Percentiles rank a stretch among this genome's conserved stretches.
These are phyloP conservation scores for Phytopythium vexans DNA, from an alignment of 352 stramenopile genomes.

Conservation along the genomic window DNA sequence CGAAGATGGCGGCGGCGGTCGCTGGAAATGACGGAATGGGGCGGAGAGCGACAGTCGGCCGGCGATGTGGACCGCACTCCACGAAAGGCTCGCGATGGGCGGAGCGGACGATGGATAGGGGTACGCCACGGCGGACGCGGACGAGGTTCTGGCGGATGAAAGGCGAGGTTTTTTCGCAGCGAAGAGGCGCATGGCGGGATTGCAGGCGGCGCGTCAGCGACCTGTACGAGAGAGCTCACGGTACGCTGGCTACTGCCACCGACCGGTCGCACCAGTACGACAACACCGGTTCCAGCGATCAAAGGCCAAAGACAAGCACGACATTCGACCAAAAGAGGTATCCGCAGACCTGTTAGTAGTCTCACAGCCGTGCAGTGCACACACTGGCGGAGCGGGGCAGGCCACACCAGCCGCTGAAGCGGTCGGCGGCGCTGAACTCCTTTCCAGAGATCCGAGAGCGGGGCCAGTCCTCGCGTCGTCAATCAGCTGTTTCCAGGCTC, in stretches of 20 bases:
- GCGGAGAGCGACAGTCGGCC: constrained; percentile 19
- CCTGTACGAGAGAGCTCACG: neutral
- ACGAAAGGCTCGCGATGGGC: constrained; percentile 13
- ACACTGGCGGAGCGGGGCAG: no score
- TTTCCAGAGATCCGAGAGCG: no score
- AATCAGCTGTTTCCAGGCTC: neutral
- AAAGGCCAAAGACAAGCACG: neutral
- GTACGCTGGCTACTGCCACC: constrained; percentile 5
- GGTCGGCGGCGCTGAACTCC: no score
- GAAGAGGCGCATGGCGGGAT: constrained; percentile 6
- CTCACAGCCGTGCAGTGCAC: no score
- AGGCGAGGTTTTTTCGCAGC: constrained; percentile 9
- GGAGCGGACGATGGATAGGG: constrained; percentile 6
- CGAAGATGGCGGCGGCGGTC: constrained; percentile 1
- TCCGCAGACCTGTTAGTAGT: no score
- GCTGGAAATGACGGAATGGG: constrained; percentile 22
- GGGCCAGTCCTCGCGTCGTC: neutral
- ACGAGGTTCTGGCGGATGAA: constrained; percentile 14
- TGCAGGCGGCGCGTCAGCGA: neutral
- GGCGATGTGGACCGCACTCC: constrained; percentile 26
- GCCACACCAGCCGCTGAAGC: no score
- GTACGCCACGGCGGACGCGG: neutral
- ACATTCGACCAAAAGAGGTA: no score
- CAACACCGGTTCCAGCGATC: no score
- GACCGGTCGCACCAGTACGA: neutral